Base-by-base conservation (phyloP, 2,329 filamentous ascomycete genomes). In the Colletotrichum cuscutae region DNA sequence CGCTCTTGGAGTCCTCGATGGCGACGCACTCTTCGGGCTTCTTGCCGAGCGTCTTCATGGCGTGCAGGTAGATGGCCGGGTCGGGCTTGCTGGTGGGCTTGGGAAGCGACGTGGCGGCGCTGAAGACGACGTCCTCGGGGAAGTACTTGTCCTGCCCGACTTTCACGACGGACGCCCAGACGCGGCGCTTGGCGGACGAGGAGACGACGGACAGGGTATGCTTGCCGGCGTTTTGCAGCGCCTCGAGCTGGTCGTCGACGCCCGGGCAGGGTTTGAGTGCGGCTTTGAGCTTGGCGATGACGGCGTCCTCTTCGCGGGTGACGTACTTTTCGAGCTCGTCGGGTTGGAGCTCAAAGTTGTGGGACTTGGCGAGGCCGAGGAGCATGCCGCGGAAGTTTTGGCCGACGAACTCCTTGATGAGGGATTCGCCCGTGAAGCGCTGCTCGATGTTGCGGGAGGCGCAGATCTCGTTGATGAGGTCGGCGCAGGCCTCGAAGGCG, bases 371-470 rank as follows among this genome's bases (percentile, higher is more conserved):
- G 74, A 98, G 90, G 74, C 90, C 91, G 72, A 86, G 83, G 84
- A 97, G 92, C 94, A 97, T 97, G 84, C 94, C 94, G 77, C 95
- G 94, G 89, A 97, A 98, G 89, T 97, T 97, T 82, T 97, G 93
- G 78, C 95, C 95, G 77, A 98, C 94, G 79, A 97, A 98, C 85
- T 97, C 94, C 77, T 88, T 86, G 84, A 97, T 94, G 75, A 98
- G 91, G 73, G 91, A 88, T 60, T 92, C 89, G 79, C 93, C 93
- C 4, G 93, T 95, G 87, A 97, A 98, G 80, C 89, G 90, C 77
- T 90, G 87, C 35, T 82, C 76, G 73, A 94, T 86, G 78, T 87
- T 85, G 79, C 92, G 88, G 79, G 89, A 88, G 77, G 88, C 87
- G 81, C 96, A 91, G 82, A 97, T 94, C 83, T 95, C 88, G 85